Base-by-base conservation (phyloP, 1,284 basidiomycete species). In the Cryptococcus depauperatus region DNA sequence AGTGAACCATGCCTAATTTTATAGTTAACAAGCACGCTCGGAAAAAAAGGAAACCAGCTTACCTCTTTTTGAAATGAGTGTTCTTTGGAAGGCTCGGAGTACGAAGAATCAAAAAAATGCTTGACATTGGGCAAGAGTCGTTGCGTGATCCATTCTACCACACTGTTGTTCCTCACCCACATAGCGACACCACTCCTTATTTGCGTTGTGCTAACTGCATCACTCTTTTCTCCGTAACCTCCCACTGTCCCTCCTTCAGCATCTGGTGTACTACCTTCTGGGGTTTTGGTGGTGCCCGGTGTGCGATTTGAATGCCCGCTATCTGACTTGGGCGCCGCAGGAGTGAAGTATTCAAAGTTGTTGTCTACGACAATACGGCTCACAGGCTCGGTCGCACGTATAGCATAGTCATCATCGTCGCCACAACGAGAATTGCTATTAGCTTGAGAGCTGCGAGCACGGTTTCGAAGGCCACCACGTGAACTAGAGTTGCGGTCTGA, bases 1-100 rank as follows among this genome's bases (percentile, higher is more conserved):
- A 2, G 61, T 57, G 51, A 67, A 66, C 64, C 63, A 65, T 2
- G 48, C 47, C 58, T 58, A n/a, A 43, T 9, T 48, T 45, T 16
- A 26, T 5, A 2, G 14, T 14, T 37, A 30, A 10, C 18, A 21
- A 16, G 25, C 19, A 10, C 22, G 28, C 10, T n/a, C 19, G 4
- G 11, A 5, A n/a, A 7, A 39, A 8, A n/a, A 16, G 4, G 5
- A 25, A 16, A n/a, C 23, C 6, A 11, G 56, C 64, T 47, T 48
- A 70, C 63, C 50, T 71, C 67, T 44, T 62, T 65, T 28, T 61
- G 62, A 46, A 62, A 71, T 14, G 60, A 57, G 23, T 54, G 47
- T 45, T 71, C 69, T 43, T 66, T 68, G 18, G 39, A 51, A 6
- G 47, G 41, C 43, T 71, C 69, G 1, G 63, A 55, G 43, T 66